Evolutionary conservation across 129 eudicot species (phyloP).

Genomic region (Smallanthus sonchifolius): DNA sequence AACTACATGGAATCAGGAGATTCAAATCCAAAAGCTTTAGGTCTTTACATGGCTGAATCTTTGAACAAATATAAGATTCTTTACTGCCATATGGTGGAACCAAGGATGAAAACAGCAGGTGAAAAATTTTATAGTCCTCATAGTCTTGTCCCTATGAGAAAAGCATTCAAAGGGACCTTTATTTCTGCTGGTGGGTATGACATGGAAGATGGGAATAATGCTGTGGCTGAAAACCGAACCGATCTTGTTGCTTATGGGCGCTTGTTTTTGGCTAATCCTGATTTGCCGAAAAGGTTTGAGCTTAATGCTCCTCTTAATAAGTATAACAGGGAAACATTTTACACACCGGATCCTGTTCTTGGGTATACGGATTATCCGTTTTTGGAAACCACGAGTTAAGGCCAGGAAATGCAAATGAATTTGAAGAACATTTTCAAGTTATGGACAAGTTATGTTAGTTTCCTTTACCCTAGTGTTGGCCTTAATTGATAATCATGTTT

Average conservation of each 20-base stretch:
- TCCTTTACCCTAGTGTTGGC: too few species aligned
- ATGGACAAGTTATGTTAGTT: neutral
- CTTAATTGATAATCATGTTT: too few species aligned
- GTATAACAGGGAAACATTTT: slow-evolving; percentile 25
- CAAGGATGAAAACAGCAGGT: slow-evolving; percentile 27
- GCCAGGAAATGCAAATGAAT: too few species aligned
- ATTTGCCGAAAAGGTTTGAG: slow-evolving; percentile 25
- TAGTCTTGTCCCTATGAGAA: slow-evolving; percentile 29
- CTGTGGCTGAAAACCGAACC: slow-evolving; percentile 15
- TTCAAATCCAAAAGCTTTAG: slow-evolving; percentile 42
- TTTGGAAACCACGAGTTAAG: slow-evolving; percentile 13
- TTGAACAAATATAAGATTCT: neutral
- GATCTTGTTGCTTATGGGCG: slow-evolving; percentile 43
- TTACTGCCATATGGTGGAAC: slow-evolving; percentile 32
- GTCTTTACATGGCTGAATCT: slow-evolving; percentile 1
- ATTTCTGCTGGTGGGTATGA: slow-evolving; percentile 32
- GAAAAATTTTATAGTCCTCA: neutral
- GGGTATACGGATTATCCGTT: slow-evolving; percentile 39
- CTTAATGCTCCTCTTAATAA: slow-evolving; percentile 5
- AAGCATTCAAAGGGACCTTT: slow-evolving; percentile 34
- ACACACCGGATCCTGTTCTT: slow-evolving; percentile 21
- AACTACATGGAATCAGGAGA: slow-evolving; percentile 26
- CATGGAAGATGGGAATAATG: slow-evolving; percentile 34
- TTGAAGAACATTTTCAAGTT: neutral
- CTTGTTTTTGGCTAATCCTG: slow-evolving; percentile 34